phyloP scores from a whole-genome alignment of 306 rosid genomes.

The Senna tora region DNA sequence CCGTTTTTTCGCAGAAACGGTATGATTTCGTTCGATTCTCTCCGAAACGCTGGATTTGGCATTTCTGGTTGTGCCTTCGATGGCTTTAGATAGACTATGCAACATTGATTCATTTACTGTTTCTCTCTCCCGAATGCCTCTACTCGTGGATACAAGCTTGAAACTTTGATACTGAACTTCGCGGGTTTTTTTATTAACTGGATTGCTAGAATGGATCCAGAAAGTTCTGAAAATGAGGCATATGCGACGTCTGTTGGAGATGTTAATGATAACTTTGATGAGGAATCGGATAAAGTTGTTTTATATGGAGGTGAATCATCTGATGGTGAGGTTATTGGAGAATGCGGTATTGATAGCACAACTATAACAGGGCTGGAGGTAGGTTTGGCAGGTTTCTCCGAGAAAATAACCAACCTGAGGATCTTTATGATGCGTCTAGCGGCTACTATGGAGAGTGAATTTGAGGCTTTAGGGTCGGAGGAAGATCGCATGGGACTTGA shows the following conservation, averaged over 20 bases:
- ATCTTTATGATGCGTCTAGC: constrained; percentile 76
- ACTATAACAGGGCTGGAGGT: constrained; percentile 53
- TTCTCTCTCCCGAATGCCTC: not conserved
- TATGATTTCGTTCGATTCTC: constrained; percentile 25
- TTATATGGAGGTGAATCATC: constrained; percentile 38
- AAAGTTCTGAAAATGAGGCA: constrained; percentile 33
- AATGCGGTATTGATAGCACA: constrained; percentile 40
- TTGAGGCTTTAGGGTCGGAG: constrained; percentile 55
- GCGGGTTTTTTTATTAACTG: constrained; percentile 6
- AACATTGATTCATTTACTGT: not conserved
- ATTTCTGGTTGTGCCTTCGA: not conserved
- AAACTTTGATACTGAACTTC: constrained; percentile 19
- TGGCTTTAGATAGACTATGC: constrained; percentile 19
- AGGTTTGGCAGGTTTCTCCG: constrained; percentile 64
- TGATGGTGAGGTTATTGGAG: constrained; percentile 46
- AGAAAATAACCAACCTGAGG: constrained; percentile 71
- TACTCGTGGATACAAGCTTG: constrained; percentile 2
- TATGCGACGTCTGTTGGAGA: not conserved
- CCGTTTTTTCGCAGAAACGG: constrained; percentile 3
- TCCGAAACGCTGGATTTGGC: not conserved
- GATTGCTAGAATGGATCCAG: constrained; percentile 41
- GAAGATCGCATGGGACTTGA: constrained; percentile 47
- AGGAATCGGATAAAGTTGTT: constrained; percentile 30
- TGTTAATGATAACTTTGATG: constrained; percentile 28
- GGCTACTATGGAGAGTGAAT: constrained; percentile 64